phyloP scores from a whole-genome alignment of 2,329 filamentous ascomycete species.

The Beauveria rudraprayagi region DNA sequence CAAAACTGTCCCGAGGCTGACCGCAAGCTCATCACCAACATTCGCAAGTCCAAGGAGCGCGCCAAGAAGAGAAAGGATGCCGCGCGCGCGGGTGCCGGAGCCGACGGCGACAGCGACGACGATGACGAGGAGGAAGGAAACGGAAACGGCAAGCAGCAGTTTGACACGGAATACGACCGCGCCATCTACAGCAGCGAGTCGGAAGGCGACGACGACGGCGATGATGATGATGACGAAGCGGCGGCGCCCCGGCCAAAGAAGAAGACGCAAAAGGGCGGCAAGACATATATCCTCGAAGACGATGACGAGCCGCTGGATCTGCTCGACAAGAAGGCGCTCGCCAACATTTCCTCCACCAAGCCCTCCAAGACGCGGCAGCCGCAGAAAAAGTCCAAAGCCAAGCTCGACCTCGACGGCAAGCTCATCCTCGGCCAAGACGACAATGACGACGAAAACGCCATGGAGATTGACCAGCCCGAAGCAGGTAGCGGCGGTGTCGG shows the following conservation, averaged over 20 bases:
- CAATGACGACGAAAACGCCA: constrained; percentile 43
- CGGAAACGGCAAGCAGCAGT: constrained; percentile 44
- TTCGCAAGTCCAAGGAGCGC: constrained; percentile 89
- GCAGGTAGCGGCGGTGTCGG: constrained; percentile 48
- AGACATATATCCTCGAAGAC: constrained; percentile 86
- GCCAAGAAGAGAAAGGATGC: constrained; percentile 82
- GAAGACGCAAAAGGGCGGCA: constrained; percentile 52
- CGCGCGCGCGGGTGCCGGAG: constrained; percentile 42
- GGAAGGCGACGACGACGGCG: constrained; percentile 38
- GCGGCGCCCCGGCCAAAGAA: constrained; percentile 33
- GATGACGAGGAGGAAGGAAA: constrained; percentile 44
- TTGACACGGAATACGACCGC: constrained; percentile 91
- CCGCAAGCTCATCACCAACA: constrained; percentile 84
- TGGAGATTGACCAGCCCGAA: constrained; percentile 57
- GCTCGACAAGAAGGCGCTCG: constrained; percentile 78
- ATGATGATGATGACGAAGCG: constrained; percentile 53
- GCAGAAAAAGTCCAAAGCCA: constrained; percentile 54
- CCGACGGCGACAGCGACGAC: constrained; percentile 48
- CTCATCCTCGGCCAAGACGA: constrained; percentile 60
- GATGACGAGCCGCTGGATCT: constrained; percentile 93
- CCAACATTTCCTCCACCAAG: constrained; percentile 87
- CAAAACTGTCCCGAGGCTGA: constrained; percentile 76
- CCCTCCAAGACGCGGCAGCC: constrained; percentile 54
- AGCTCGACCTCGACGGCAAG: constrained; percentile 70
- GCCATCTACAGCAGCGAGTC: constrained; percentile 82